A percentile compares a stretch with the other conserved stretches of the same genome.
These are phyloP conservation scores for Cinchona pubescens DNA, from an alignment of 257 asterid genomes.

Conservation along the genomic window DNA sequence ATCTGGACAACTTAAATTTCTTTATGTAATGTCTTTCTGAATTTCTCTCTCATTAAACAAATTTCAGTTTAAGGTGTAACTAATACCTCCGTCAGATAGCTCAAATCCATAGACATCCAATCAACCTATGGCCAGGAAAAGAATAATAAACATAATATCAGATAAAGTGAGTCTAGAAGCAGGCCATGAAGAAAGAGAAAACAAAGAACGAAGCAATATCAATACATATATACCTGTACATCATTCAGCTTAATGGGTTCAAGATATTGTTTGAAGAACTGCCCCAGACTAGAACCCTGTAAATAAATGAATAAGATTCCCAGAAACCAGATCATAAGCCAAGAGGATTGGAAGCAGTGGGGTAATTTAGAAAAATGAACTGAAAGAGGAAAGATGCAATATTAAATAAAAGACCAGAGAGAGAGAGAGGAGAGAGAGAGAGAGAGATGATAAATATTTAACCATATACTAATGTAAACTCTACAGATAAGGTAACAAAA, in stretches of 20 bases:
- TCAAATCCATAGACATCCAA: constrained; percentile 90
- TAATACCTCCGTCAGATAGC: constrained; percentile 86
- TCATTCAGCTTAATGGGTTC: constrained; percentile 93
- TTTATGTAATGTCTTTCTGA: not conserved
- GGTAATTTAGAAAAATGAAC: not conserved
- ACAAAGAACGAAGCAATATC: constrained; percentile 15
- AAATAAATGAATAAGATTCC: constrained; percentile 16
- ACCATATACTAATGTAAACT: not conserved
- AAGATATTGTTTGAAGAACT: constrained; percentile 86
- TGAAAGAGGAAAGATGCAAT: not conserved
- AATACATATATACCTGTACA: constrained; percentile 55
- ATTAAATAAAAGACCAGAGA: not conserved
- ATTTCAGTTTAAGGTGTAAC: constrained; percentile 15
- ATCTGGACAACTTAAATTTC: not conserved
- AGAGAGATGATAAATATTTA: not conserved
- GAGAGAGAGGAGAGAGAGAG: not conserved
- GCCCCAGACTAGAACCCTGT: constrained; percentile 98
- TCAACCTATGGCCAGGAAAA: constrained; percentile 57
- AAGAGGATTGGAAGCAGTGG: constrained; percentile 1
- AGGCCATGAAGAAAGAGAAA: constrained; percentile 16
- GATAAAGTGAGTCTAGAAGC: constrained; percentile 18
- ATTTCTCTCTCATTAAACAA: not conserved
- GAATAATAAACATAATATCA: constrained; percentile 17
- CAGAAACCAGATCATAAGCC: constrained; percentile 13
- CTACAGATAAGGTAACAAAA: not conserved